phyloP scores from a whole-genome alignment of 495 filamentous ascomycete species.

The Aspergillus ellipticus region DNA sequence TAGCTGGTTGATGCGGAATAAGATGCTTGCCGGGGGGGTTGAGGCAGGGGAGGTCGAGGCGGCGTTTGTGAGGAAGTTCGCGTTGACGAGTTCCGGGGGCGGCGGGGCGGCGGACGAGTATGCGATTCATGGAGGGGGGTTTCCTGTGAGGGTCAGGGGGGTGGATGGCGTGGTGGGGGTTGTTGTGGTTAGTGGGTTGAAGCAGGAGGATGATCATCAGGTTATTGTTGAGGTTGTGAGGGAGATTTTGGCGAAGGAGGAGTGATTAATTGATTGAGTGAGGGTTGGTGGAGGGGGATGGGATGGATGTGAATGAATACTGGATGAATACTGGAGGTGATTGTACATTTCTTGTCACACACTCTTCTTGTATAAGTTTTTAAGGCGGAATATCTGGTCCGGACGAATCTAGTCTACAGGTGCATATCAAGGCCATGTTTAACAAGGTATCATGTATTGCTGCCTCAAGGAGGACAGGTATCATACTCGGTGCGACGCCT shows the following conservation, averaged over 20 bases:
- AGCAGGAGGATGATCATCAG: conserved; percentile 74
- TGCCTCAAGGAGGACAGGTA: neutral
- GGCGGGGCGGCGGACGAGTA: conserved; percentile 55
- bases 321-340: too few relatives aligned
- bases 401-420: too few relatives aligned
- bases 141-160: conserved; percentile 63
- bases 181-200: conserved; percentile 71
- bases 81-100: conserved; percentile 36
- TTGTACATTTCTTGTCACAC: too few relatives aligned
- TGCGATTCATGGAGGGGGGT: conserved; percentile 72
- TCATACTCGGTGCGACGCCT: neutral
- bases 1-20: conserved; percentile 63
- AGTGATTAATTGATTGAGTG: too few relatives aligned
- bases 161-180: conserved; percentile 72
- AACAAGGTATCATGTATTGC: neutral
- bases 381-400: too few relatives aligned
- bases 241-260: conserved; percentile 27
- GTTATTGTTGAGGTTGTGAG: conserved; percentile 64
- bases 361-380: too few relatives aligned
- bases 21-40: conserved; percentile 37
- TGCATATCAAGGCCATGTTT: too few relatives aligned
- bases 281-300: too few relatives aligned
- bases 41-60: conserved; percentile 47
- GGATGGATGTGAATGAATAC: too few relatives aligned
- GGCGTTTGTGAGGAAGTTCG: conserved; percentile 55